Conservation (phyloP, 2,329 filamentous ascomycete species). For the Fusarium sp. region DNA sequence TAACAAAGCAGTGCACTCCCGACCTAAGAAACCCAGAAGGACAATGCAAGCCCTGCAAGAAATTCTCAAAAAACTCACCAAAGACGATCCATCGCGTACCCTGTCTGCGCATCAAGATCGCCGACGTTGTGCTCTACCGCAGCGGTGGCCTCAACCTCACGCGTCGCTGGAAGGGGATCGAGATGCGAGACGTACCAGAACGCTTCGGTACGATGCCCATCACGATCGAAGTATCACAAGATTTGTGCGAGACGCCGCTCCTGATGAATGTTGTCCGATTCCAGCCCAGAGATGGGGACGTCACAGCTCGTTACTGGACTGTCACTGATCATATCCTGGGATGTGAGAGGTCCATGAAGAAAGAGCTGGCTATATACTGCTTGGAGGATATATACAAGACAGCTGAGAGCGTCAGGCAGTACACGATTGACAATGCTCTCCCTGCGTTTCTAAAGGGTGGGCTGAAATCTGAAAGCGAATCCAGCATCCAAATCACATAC, state of each 20-base stretch:
- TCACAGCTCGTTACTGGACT: constrained; percentile 54
- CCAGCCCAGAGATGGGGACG: constrained; percentile 51
- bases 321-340: constrained; percentile 40
- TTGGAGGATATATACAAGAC: constrained; percentile 53
- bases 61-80: constrained; percentile 53
- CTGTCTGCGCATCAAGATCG: constrained; percentile 58
- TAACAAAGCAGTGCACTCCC: constrained; percentile 51
- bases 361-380: constrained; percentile 54
- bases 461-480: constrained; percentile 7
- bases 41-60: constrained; percentile 55
- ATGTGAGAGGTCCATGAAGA: constrained; percentile 43
- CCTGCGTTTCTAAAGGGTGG: constrained; percentile 41
- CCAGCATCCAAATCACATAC: constrained; percentile 40
- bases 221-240: constrained; percentile 54
- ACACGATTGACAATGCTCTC: constrained; percentile 49
- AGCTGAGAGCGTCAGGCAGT: constrained; percentile 49
- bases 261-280: constrained; percentile 57
- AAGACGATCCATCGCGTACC: constrained; percentile 60
- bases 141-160: constrained; percentile 58
- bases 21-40: constrained; percentile 48
- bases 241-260: constrained; percentile 52
- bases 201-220: constrained; percentile 45
- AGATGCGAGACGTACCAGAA: constrained; percentile 56
- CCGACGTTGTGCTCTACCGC: constrained; percentile 56
- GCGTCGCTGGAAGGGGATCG: constrained; percentile 54